Evolutionary conservation across 2,329 filamentous ascomycete species (phyloP), one percentile per base, ranked within the genome.

Genomic region (Diaporthe capsici): DNA sequence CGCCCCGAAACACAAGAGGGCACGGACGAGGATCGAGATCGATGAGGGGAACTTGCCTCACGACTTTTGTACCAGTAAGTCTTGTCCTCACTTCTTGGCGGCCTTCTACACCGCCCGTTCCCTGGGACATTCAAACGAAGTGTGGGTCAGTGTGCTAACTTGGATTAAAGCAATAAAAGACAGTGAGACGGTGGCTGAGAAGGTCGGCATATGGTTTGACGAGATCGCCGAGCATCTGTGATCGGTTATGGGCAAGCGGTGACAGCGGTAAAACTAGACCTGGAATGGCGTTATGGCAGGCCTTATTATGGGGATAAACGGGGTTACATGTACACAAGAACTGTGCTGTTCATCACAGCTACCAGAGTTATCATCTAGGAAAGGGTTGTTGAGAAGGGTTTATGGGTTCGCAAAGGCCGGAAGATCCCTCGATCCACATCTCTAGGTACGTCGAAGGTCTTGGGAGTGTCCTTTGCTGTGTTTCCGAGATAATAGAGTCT

Each of bases 61-160:
- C 82, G 90, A 88, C 0, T 93, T 93, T 82, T 92, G 91, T 79
- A 86, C 90, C 42, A 82, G 88, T 89, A 77, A 84, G 87, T 84
- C 8, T 70, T 68, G 0, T 12, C 15, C 31, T 58, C 31, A 5
- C 2, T 9, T 58, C 22, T 31, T 17, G 17, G 3, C 4, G 20
- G 39, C 10, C 20, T 12, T 34, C 13, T 9, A 15, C 53, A 37
- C 22, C 42, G 13, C 25, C 28, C 47, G 58, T 53, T 51, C 55
- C 53, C 31, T 58, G 47, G 10, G 25, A 55, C 47, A n/a, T 51
- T 15, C 60, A 55, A 6, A 39, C 20, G 3, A 25, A 13, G 12
- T 13, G 25, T 55, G n/a, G 3, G 34, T 34, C 22, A 28, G 22
- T 42, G 49, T 75, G 42, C 79, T 80, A 44, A 80, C 61, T 4